Conservation (phyloP, 1,284 basidiomycete species). For the Pseudozyma thailandica region DNA sequence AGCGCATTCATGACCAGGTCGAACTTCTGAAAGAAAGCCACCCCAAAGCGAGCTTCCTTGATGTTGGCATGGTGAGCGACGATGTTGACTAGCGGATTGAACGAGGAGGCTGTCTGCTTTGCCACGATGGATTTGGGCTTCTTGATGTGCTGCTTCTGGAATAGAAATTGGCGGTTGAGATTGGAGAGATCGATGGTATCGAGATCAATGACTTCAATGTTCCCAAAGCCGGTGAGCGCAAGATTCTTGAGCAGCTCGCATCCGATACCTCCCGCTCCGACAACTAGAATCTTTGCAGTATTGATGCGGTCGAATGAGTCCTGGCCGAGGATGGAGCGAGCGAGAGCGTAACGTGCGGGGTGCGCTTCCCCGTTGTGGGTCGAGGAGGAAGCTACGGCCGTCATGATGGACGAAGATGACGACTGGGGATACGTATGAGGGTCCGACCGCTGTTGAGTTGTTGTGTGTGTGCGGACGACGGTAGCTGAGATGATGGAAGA, state of each 20-base stretch:
- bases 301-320: constrained; percentile 30
- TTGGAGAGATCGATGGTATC: constrained; percentile 99
- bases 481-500: constrained; percentile 3
- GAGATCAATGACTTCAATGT: constrained; percentile 90
- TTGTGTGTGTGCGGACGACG: neutral
- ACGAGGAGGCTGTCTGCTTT: constrained; percentile 84
- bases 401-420: constrained; percentile 1
- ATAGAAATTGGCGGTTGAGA: constrained; percentile 96
- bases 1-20: constrained; percentile 95
- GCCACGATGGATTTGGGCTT: constrained; percentile 95
- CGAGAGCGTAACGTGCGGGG: constrained; percentile 38
- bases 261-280: constrained; percentile 95
- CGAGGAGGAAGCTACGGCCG: constrained; percentile 24
- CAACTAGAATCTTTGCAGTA: constrained; percentile 75
- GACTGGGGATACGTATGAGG: neutral
- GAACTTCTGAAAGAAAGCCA: constrained; percentile 88
- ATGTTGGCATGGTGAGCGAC: constrained; percentile 93
- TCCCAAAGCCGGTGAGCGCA: constrained; percentile 88
- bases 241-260: constrained; percentile 98
- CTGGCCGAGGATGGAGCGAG: constrained; percentile 31
- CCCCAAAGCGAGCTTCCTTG: constrained; percentile 89
- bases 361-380: constrained; percentile 9
- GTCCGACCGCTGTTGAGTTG: neutral
- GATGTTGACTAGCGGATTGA: constrained; percentile 91
- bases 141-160: constrained; percentile 96